Conservation (phyloP, 2,329 filamentous ascomycete species). For the Teratosphaeria nubilosa region DNA sequence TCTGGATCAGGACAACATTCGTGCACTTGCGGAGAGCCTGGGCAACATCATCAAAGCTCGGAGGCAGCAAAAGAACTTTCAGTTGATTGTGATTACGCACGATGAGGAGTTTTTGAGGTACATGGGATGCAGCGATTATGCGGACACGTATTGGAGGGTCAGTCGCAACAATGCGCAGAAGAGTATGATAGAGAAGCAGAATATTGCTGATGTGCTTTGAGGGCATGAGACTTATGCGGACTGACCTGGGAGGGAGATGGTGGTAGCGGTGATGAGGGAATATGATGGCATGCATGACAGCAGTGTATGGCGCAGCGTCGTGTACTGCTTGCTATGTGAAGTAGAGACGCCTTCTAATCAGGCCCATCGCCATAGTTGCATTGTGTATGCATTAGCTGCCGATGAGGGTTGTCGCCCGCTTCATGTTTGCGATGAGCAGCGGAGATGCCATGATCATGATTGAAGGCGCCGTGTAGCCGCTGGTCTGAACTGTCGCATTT, state of each 20-base stretch:
- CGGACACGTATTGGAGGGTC: conserved; percentile 83
- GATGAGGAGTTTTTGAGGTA: conserved; percentile 90
- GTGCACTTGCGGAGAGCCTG: conserved; percentile 71
- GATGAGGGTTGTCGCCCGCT: too few relatives aligned
- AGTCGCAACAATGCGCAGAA: conserved; percentile 75
- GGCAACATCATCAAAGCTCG: conserved; percentile 79
- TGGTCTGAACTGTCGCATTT: neutral
- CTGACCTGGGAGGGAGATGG: neutral
- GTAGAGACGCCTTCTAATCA: too few relatives aligned
- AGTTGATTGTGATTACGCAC: conserved; percentile 97
- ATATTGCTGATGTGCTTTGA: conserved; percentile 24
- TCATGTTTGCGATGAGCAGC: too few relatives aligned
- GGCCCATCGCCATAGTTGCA: too few relatives aligned
- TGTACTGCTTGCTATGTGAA: too few relatives aligned
- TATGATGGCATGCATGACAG: too few relatives aligned
- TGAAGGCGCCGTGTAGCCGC: neutral
- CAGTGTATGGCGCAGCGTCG: too few relatives aligned
- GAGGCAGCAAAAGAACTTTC: conserved; percentile 83
- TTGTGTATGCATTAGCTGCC: too few relatives aligned
- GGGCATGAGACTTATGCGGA: neutral
- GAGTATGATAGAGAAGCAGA: conserved; percentile 64
- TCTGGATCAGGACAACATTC: conserved; percentile 89
- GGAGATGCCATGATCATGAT: too few relatives aligned
- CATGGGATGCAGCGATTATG: conserved; percentile 91
- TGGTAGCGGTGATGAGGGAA: neutral